Conservation (phyloP, 805 yeast genomes). For the Ogataea henricii region DNA sequence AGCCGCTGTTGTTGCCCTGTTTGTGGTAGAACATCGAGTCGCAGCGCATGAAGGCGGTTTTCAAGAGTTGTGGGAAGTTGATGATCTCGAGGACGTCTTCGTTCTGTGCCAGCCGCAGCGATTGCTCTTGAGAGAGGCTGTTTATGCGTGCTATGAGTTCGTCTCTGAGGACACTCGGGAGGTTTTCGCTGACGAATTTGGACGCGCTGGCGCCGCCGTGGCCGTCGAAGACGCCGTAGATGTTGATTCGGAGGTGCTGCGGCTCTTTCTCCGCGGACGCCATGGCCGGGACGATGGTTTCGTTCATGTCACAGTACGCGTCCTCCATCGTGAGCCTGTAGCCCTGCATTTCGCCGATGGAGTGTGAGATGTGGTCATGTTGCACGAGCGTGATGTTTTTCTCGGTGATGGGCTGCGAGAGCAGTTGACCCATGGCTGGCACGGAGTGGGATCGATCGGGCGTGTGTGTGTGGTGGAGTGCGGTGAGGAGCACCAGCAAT, state of each 20-base stretch:
- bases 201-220: conserved; percentile 76
- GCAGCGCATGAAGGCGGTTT: conserved; percentile 45
- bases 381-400: conserved; percentile 54
- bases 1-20: conserved; percentile 48
- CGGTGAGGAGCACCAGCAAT: too few species aligned
- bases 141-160: conserved; percentile 20
- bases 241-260: conserved; percentile 30
- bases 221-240: conserved; percentile 80
- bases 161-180: conserved; percentile 32
- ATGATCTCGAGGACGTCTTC: conserved; percentile 24
- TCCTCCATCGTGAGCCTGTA: conserved; percentile 76
- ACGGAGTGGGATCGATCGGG: neutral
- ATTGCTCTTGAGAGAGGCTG: conserved; percentile 19
- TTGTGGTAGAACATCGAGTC: conserved; percentile 45
- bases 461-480: too few species aligned
- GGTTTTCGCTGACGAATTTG: conserved; percentile 46
- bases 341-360: conserved; percentile 79
- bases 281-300: conserved; percentile 28
- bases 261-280: too few species aligned
- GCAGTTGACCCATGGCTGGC: conserved; percentile 63
- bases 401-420: conserved; percentile 75
- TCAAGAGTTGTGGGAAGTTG: conserved; percentile 36
- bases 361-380: conserved; percentile 51
- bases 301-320: conserved; percentile 56
- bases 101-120: conserved; percentile 13